phyloP scores from a whole-genome alignment of 2,329 filamentous ascomycete species.

The Phialophora chinensis region DNA sequence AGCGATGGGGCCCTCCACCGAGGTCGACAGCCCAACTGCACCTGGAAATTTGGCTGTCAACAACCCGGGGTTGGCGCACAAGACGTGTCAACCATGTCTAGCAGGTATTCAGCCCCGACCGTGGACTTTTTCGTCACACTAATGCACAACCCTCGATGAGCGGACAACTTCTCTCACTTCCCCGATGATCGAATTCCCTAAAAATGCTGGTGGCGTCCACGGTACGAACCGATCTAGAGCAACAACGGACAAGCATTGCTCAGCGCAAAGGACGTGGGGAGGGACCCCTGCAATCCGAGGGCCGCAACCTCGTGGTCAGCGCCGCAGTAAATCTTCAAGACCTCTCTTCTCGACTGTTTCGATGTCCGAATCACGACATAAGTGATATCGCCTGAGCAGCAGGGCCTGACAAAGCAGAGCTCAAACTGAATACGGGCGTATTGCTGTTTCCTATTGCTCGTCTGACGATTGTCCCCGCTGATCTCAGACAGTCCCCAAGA shows the following conservation, averaged over 20 bases:
- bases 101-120: background rate
- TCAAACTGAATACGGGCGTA: background rate
- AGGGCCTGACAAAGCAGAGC: background rate
- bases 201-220: slow-evolving; percentile 13
- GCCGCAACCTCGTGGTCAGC: slow-evolving; percentile 1
- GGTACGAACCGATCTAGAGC: slow-evolving; percentile 22
- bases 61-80: slow-evolving; percentile 32
- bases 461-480: background rate
- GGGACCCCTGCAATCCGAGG: background rate
- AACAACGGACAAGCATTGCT: slow-evolving; percentile 1
- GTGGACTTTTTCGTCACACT: slow-evolving; percentile 18
- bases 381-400: background rate
- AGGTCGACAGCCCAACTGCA: slow-evolving; percentile 21
- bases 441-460: background rate
- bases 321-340: background rate
- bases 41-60: slow-evolving; percentile 12
- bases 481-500: background rate
- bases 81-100: slow-evolving; percentile 11
- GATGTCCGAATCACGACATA: background rate
- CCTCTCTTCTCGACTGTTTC: background rate
- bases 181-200: slow-evolving; percentile 15
- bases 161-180: slow-evolving; percentile 11
- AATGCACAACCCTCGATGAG: slow-evolving; percentile 20
- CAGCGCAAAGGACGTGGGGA: slow-evolving; percentile 12
- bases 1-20: background rate